Evolutionary conservation across 139 green algal species (phyloP).

Genomic region (Raphidocelis subcapitata): DNA sequence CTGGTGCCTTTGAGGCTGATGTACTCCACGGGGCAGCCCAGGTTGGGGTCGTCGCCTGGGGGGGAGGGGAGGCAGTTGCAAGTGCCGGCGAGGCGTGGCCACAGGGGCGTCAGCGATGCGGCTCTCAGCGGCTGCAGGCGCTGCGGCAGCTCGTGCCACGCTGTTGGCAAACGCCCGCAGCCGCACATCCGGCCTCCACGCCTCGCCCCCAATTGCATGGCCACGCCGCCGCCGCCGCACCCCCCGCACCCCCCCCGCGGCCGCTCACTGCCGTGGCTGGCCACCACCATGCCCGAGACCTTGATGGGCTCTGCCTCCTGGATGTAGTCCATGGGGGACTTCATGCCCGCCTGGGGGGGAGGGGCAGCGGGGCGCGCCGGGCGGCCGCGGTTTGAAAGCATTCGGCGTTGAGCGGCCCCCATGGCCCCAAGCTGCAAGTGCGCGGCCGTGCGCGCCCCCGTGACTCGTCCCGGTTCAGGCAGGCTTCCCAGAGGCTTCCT

Average conservation of each 20-base stretch:
- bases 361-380: too few relatives aligned
- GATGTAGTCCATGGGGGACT: conserved; percentile 81
- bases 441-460: too few relatives aligned
- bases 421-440: too few relatives aligned
- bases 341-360: conserved; percentile 57
- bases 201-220: background rate
- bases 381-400: too few relatives aligned
- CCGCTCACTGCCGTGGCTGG: conserved; percentile 72
- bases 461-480: too few relatives aligned
- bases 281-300: conserved; percentile 72
- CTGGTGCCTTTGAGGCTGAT: conserved; percentile 85
- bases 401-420: too few relatives aligned
- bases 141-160: background rate
- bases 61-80: background rate
- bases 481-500: too few relatives aligned
- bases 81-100: too few relatives aligned
- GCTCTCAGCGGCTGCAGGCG: background rate
- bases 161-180: too few relatives aligned
- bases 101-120: background rate
- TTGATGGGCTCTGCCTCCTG: conserved; percentile 74
- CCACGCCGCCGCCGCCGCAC: background rate
- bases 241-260: background rate
- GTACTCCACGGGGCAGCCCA: conserved; percentile 90
- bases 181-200: background rate
- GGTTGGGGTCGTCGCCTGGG: conserved; percentile 70